Conservation (phyloP, 2,329 filamentous ascomycete species). For the Zelopaecilomyces penicillatus region DNA sequence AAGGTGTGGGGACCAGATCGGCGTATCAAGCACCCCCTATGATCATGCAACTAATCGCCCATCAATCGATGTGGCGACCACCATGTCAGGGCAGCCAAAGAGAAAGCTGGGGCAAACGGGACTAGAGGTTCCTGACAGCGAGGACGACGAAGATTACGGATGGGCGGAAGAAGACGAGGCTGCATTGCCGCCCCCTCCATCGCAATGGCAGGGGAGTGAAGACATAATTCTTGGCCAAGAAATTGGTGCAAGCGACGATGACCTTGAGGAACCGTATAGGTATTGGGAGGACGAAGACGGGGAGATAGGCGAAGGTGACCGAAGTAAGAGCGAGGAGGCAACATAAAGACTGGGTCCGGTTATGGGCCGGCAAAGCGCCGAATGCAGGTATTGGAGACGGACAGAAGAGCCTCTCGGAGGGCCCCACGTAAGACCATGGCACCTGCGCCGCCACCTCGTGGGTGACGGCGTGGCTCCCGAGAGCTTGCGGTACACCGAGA, state of each 20-base stretch:
- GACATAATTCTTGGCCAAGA: conserved; percentile 48
- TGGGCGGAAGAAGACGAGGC: conserved; percentile 62
- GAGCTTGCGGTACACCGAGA: too few relatives aligned
- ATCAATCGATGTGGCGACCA: conserved; percentile 25
- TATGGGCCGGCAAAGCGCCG: conserved; percentile 25
- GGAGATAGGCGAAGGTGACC: conserved; percentile 14
- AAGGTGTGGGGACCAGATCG: conserved; percentile 29
- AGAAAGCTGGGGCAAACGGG: conserved; percentile 54
- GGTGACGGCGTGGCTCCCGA: neutral
- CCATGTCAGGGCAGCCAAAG: conserved; percentile 38
- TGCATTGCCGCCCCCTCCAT: conserved; percentile 49
- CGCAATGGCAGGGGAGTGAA: conserved; percentile 60
- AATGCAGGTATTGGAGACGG: conserved; percentile 15
- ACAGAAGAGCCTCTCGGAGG: too few relatives aligned
- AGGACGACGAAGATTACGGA: conserved; percentile 62
- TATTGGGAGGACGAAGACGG: conserved; percentile 11
- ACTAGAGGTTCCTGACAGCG: conserved; percentile 52
- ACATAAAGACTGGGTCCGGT: conserved; percentile 5
- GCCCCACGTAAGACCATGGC: neutral
- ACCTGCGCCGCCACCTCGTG: neutral
- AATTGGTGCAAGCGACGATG: conserved; percentile 32
- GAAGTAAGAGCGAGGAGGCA: conserved; percentile 13
- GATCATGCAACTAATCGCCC: conserved; percentile 30
- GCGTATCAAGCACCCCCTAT: conserved; percentile 33
- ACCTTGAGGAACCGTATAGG: conserved; percentile 18